phyloP scores from a whole-genome alignment of 768 basidiomycete genomes.

The Tulasnella sp. region DNA sequence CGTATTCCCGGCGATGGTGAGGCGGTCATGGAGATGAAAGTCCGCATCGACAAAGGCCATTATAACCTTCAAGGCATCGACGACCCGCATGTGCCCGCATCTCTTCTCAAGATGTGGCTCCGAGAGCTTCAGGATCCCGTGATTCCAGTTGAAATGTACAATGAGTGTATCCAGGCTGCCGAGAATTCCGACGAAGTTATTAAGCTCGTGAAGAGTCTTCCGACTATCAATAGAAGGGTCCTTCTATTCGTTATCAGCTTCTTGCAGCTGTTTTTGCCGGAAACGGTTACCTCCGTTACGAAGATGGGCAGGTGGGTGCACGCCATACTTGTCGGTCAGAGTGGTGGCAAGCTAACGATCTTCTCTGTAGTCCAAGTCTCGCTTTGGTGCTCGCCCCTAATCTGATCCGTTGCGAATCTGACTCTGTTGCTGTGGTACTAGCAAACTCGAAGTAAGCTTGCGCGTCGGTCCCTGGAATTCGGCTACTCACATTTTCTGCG shows the following conservation, averaged over 20 bases:
- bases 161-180: slow-evolving; percentile 61
- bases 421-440: slow-evolving; percentile 80
- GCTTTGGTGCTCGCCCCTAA: slow-evolving; percentile 91
- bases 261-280: slow-evolving; percentile 76
- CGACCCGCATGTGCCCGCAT: slow-evolving; percentile 83
- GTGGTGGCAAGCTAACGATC: slow-evolving; percentile 14
- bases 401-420: slow-evolving; percentile 71
- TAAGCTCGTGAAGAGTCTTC: slow-evolving; percentile 62
- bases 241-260: slow-evolving; percentile 84
- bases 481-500: neutral
- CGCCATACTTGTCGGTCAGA: neutral
- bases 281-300: slow-evolving; percentile 55
- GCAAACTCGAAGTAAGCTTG: slow-evolving; percentile 75
- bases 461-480: neutral
- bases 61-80: slow-evolving; percentile 82
- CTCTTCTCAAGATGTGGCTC: slow-evolving; percentile 86
- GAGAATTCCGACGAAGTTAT: slow-evolving; percentile 59
- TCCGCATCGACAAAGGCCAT: slow-evolving; percentile 82
- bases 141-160: slow-evolving; percentile 83
- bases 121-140: slow-evolving; percentile 88
- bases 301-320: slow-evolving; percentile 23
- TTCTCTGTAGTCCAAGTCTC: slow-evolving; percentile 39
- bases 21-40: slow-evolving; percentile 74
- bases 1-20: slow-evolving; percentile 87
- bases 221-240: slow-evolving; percentile 77